phyloP scores from a whole-genome alignment of 1,284 basidiomycete genomes.

The Tilletia walkeri region DNA sequence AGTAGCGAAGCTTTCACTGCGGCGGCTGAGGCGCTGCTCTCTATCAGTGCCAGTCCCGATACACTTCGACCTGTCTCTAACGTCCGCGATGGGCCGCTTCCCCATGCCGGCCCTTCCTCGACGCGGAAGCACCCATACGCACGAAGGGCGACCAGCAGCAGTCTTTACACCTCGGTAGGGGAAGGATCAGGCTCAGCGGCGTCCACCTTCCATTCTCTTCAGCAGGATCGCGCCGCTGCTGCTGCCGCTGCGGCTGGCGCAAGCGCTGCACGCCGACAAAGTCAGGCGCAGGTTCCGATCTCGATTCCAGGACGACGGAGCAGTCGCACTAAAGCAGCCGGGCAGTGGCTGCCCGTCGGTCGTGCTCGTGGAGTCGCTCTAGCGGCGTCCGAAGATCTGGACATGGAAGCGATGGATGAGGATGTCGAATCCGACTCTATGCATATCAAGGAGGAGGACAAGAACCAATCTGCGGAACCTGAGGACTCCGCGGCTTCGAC shows the following conservation, averaged over 20 bases:
- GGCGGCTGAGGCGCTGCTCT: constrained; percentile 10
- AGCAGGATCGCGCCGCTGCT: not conserved
- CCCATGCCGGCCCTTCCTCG: not conserved
- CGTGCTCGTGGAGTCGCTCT: no score
- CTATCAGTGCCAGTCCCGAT: constrained; percentile 10
- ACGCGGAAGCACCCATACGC: no score
- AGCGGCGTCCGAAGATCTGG: no score
- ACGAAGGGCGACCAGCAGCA: no score
- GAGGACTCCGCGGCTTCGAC: not conserved
- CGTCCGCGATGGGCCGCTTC: not conserved
- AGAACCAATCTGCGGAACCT: not conserved
- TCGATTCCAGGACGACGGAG: not conserved
- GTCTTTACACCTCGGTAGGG: not conserved
- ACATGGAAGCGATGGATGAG: no score
- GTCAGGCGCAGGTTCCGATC: not conserved
- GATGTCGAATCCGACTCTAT: no score
- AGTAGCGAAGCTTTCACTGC: constrained; percentile 6
- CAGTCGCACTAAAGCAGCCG: no score
- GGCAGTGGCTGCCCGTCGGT: no score
- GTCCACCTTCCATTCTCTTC: not conserved
- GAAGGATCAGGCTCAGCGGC: not conserved
- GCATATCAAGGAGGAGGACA: not conserved
- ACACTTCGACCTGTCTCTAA: not conserved
- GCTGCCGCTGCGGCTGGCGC: not conserved
- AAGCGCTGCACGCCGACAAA: not conserved